phyloP scores from a whole-genome alignment of 2,329 filamentous ascomycete species.

The Aspergillus latus region DNA sequence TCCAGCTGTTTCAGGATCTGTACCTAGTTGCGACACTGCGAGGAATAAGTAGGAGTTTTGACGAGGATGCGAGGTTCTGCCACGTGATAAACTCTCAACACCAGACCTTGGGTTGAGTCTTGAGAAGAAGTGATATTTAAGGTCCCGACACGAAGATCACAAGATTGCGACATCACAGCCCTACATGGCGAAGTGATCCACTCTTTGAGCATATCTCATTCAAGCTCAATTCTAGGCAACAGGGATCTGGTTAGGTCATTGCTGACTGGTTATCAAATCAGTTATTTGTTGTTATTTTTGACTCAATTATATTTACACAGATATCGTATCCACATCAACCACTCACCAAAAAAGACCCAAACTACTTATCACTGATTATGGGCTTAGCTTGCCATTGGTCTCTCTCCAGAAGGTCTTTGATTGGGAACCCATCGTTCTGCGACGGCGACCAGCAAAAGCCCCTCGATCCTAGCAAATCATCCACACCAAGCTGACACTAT shows the following conservation, averaged over 20 bases:
- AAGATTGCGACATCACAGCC: conserved; percentile 5
- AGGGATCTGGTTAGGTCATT: background rate
- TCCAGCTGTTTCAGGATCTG: background rate
- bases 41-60: background rate
- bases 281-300: background rate
- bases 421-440: background rate
- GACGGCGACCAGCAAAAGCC: conserved; percentile 20
- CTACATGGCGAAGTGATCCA: conserved; percentile 8
- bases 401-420: conserved; percentile 39
- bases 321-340: background rate
- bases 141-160: conserved; percentile 3
- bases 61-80: background rate
- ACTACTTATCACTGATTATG: background rate
- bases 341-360: background rate
- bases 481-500: conserved; percentile 31
- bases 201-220: conserved; percentile 6
- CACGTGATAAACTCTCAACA: background rate
- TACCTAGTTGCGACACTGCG: background rate
- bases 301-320: background rate
- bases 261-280: background rate
- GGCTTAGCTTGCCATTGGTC: conserved; percentile 45
- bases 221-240: conserved; percentile 6
- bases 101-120: background rate
- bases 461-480: conserved; percentile 49
- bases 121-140: background rate